Evolutionary conservation across 805 yeast species (phyloP).

Genomic region (Starmerella stellata): DNA sequence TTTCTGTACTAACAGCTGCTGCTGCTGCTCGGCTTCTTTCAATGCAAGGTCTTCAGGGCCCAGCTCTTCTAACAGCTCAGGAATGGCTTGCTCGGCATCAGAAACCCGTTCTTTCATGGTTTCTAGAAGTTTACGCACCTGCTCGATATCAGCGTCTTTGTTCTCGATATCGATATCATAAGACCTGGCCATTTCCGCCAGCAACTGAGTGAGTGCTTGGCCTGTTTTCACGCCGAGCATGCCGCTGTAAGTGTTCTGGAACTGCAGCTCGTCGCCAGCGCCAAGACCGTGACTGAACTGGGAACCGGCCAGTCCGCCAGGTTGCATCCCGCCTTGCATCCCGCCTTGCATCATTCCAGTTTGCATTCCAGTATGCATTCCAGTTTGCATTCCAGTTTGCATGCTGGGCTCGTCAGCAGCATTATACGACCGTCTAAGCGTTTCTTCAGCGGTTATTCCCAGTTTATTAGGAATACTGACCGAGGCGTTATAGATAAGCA

Average conservation of each 20-base stretch:
- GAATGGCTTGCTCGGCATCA: conserved; percentile 21
- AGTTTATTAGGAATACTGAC: conserved; percentile 28
- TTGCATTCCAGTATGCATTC: no score
- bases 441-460: conserved; percentile 26
- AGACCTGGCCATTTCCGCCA: conserved; percentile 27
- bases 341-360: no score
- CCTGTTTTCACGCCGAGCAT: conserved; percentile 5
- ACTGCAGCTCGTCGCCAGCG: background rate
- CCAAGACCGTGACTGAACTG: background rate
- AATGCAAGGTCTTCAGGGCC: conserved; percentile 19
- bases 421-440: conserved; percentile 2
- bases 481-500: conserved; percentile 33
- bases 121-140: conserved; percentile 29
- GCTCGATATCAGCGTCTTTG: conserved; percentile 36
- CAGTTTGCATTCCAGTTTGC: no score
- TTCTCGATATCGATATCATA: conserved; percentile 39
- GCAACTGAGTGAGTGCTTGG: conserved; percentile 9
- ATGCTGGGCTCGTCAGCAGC: background rate
- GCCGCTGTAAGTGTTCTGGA: background rate
- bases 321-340: no score
- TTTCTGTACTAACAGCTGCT: conserved; percentile 7
- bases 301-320: background rate
- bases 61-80: conserved; percentile 19
- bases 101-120: conserved; percentile 28
- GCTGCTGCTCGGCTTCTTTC: conserved; percentile 19